Percentiles rank a stretch among this genome's conserved stretches.
Evolutionary conservation across 768 basidiomycete species (phyloP).

Genomic region (Tephrocybe sp.): DNA sequence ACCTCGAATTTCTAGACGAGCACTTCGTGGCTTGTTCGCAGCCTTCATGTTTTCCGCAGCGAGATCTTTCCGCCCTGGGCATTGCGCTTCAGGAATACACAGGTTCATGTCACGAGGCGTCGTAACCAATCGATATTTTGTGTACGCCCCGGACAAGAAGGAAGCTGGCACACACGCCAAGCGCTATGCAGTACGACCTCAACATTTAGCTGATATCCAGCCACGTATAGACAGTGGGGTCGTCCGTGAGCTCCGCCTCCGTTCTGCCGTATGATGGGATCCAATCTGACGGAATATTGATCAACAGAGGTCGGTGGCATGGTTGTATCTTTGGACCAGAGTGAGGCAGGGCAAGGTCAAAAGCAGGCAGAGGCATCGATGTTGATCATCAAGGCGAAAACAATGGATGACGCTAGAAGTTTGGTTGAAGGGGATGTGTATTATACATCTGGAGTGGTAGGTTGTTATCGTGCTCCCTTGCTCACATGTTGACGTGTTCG

Average conservation of each 20-base stretch:
- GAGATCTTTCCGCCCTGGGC: not conserved
- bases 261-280: conserved; percentile 4
- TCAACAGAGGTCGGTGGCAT: conserved; percentile 49
- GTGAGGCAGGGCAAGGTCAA: conserved; percentile 28
- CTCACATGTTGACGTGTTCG: conserved; percentile 1
- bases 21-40: too few species aligned
- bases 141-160: conserved; percentile 58
- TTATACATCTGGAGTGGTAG: conserved; percentile 39
- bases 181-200: conserved; percentile 44
- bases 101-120: conserved; percentile 9
- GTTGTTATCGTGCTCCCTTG: conserved; percentile 14
- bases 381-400: conserved; percentile 51
- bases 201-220: conserved; percentile 42
- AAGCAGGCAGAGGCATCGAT: conserved; percentile 52
- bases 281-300: not conserved
- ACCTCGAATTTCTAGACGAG: too few species aligned
- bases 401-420: conserved; percentile 38
- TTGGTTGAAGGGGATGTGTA: conserved; percentile 37
- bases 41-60: too few species aligned
- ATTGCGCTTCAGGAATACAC: not conserved
- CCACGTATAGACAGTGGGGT: conserved; percentile 37
- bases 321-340: conserved; percentile 45
- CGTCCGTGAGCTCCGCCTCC: conserved; percentile 46
- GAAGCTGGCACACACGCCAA: conserved; percentile 40
- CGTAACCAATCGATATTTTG: conserved; percentile 38